These are phyloP conservation scores for Candida golubevii DNA, from an alignment of 805 yeast species.

Conservation along the genomic window DNA sequence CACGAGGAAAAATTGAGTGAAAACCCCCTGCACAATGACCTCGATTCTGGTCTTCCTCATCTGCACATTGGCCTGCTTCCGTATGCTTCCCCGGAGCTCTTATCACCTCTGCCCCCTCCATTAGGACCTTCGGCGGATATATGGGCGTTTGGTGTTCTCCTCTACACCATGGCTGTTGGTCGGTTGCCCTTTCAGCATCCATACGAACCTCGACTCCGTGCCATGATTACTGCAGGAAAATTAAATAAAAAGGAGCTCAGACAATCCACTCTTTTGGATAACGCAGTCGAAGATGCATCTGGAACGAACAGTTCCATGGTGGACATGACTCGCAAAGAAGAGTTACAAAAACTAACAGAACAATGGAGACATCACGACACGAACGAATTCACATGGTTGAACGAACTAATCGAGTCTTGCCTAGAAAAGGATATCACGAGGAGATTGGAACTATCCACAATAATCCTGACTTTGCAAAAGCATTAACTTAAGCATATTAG, in stretches of 20 bases:
- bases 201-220: constrained; percentile 75
- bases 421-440: constrained; percentile 47
- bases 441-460: constrained; percentile 47
- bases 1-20: constrained; percentile 15
- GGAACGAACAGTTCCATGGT: constrained; percentile 12
- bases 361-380: constrained; percentile 20
- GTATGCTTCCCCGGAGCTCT: constrained; percentile 85
- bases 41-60: constrained; percentile 49
- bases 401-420: constrained; percentile 47
- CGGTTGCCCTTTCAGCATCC: constrained; percentile 78
- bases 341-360: constrained; percentile 7
- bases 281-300: constrained; percentile 20
- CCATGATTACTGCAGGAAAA: constrained; percentile 65
- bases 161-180: constrained; percentile 70
- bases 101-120: constrained; percentile 58
- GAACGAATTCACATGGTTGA: constrained; percentile 25
- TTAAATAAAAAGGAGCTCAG: constrained; percentile 47
- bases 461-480: constrained; percentile 11
- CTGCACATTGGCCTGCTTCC: constrained; percentile 85
- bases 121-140: constrained; percentile 70
- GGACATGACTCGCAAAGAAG: constrained; percentile 11
- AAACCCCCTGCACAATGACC: constrained; percentile 13
- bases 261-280: constrained; percentile 35
- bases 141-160: constrained; percentile 86
- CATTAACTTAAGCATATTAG: no score